Evolutionary conservation across 192 early-diverging fungal species (phyloP).

Genomic region (Backusella psychrophila): DNA sequence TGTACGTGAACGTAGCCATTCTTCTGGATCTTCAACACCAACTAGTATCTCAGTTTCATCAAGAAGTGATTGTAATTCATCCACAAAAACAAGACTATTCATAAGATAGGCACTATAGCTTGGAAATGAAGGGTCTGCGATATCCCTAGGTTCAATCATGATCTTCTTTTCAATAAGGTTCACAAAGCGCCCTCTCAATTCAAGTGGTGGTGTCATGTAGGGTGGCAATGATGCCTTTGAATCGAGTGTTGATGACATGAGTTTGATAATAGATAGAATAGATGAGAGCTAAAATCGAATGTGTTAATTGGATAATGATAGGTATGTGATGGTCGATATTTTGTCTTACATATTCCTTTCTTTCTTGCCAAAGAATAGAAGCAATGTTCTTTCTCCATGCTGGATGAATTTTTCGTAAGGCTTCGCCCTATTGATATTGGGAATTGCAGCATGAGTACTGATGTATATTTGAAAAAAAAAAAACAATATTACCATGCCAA

Average conservation of each 20-base stretch:
- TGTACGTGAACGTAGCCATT: slow-evolving; percentile 7
- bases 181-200: slow-evolving; percentile 1
- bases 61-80: slow-evolving; percentile 7
- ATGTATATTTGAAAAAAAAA: background rate
- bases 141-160: background rate
- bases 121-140: background rate
- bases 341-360: slow-evolving; percentile 13
- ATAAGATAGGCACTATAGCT: slow-evolving; percentile 7
- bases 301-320: background rate
- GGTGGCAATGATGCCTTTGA: slow-evolving; percentile 27
- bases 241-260: slow-evolving; percentile 25
- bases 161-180: slow-evolving; percentile 14
- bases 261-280: slow-evolving; percentile 11
- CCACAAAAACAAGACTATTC: slow-evolving; percentile 13
- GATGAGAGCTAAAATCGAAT: background rate
- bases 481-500: slow-evolving; percentile 26
- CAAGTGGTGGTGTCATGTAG: slow-evolving; percentile 15
- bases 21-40: slow-evolving; percentile 10
- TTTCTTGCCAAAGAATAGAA: background rate
- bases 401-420: background rate
- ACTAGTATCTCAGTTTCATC: background rate
- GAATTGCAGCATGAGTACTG: background rate
- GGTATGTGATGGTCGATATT: background rate
- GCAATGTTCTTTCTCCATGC: slow-evolving; percentile 6
- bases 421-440: background rate